These are phyloP conservation scores for Ogataea siamensis DNA, from an alignment of 805 yeast species.

Conservation along the genomic window DNA sequence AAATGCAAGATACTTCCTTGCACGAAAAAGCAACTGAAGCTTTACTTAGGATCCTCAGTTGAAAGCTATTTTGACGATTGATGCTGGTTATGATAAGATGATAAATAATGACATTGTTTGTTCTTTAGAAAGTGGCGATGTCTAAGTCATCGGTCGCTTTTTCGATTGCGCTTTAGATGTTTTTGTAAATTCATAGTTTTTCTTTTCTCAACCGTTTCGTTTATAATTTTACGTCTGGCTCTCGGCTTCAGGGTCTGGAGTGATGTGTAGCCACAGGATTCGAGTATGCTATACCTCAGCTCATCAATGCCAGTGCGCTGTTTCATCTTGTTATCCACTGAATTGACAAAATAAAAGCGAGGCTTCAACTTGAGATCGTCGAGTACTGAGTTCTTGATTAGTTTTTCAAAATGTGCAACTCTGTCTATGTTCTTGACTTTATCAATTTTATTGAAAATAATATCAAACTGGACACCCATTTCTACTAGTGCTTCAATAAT, in stretches of 20 bases:
- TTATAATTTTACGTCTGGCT: conserved; percentile 10
- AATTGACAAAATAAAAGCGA: conserved; percentile 49
- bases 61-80: conserved; percentile 43
- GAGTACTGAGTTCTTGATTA: conserved; percentile 38
- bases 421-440: conserved; percentile 37
- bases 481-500: conserved; percentile 50
- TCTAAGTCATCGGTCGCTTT: no score
- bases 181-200: conserved; percentile 1
- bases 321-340: conserved; percentile 31
- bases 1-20: conserved; percentile 74
- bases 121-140: no score
- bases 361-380: conserved; percentile 43
- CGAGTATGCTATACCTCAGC: conserved; percentile 48
- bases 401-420: conserved; percentile 38
- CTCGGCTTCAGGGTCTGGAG: conserved; percentile 15
- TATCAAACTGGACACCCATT: conserved; percentile 65
- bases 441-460: conserved; percentile 78
- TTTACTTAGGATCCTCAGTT: conserved; percentile 71
- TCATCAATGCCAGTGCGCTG: conserved; percentile 53
- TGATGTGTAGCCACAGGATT: conserved; percentile 46
- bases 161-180: background rate
- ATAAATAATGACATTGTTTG: no score
- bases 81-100: background rate
- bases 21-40: conserved; percentile 60
- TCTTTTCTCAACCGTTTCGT: conserved; percentile 15